Conservation (phyloP, 1,284 basidiomycete species). For the Pseudomicrostroma phylloplanum region DNA sequence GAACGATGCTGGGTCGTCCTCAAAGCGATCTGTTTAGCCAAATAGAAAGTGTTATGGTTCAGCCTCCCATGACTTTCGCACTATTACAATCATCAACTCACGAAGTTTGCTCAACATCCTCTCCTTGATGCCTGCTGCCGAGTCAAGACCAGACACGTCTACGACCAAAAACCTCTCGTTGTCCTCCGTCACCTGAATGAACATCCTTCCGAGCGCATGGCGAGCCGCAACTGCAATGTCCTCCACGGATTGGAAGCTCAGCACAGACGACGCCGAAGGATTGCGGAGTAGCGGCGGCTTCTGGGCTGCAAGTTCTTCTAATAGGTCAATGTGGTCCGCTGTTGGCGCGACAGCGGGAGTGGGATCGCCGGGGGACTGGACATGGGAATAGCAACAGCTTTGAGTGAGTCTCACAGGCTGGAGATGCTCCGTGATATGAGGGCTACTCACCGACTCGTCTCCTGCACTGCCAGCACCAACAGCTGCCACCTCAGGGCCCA, state of each 20-base stretch:
- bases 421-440: constrained; percentile 19
- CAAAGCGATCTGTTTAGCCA: constrained; percentile 20
- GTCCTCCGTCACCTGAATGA: constrained; percentile 49
- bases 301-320: background rate
- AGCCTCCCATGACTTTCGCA: background rate
- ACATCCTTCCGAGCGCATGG: constrained; percentile 21
- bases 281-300: background rate
- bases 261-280: background rate
- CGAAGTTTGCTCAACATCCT: constrained; percentile 42
- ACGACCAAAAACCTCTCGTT: constrained; percentile 49
- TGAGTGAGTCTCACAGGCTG: no score
- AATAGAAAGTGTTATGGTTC: background rate
- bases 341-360: constrained; percentile 12
- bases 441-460: constrained; percentile 14
- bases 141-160: constrained; percentile 42
- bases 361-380: constrained; percentile 19
- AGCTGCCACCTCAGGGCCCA: background rate
- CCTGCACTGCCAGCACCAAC: constrained; percentile 16
- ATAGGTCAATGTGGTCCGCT: background rate
- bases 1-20: constrained; percentile 32
- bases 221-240: background rate
- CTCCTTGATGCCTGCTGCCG: constrained; percentile 45
- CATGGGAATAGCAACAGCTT: no score
- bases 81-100: constrained; percentile 7
- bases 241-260: background rate